Evolutionary conservation across 768 basidiomycete species (phyloP).

Genomic region (Suillus paluster): DNA sequence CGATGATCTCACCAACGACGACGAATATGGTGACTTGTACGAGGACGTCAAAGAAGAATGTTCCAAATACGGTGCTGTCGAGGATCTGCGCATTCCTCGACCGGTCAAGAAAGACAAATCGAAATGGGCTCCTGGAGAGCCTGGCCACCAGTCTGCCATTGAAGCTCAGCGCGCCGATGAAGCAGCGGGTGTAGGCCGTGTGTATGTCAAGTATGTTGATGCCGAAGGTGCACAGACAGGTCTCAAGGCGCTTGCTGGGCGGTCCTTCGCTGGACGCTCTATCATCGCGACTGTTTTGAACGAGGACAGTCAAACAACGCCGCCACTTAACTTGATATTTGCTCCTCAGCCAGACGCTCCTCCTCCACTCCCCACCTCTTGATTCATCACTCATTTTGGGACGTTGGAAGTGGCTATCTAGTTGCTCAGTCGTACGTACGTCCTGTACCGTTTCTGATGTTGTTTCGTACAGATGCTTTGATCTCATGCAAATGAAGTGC

Average conservation of each 20-base stretch:
- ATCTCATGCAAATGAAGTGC: conserved; percentile 2
- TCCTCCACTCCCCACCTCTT: conserved; percentile 65
- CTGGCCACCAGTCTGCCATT: conserved; percentile 58
- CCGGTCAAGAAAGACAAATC: conserved; percentile 86
- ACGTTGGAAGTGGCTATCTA: conserved; percentile 20
- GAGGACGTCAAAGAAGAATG: conserved; percentile 96
- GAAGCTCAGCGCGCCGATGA: conserved; percentile 82
- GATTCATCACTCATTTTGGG: conserved; percentile 14
- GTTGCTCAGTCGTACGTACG: conserved; percentile 25
- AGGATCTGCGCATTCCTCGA: conserved; percentile 87
- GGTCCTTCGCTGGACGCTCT: conserved; percentile 84
- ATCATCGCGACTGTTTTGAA: conserved; percentile 85
- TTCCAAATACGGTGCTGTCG: conserved; percentile 75
- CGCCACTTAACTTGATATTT: conserved; percentile 81
- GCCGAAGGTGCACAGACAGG: conserved; percentile 67
- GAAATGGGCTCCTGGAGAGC: conserved; percentile 72
- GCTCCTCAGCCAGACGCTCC: conserved; percentile 84
- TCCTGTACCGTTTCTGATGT: conserved; percentile 5
- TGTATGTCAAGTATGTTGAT: conserved; percentile 87
- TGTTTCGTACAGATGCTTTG: conserved; percentile 4
- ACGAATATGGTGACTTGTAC: conserved; percentile 92
- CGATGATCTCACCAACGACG: conserved; percentile 88
- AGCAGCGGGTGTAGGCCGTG: conserved; percentile 90
- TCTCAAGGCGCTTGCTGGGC: conserved; percentile 86
- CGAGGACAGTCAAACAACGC: conserved; percentile 85